Conservation (phyloP, 2,329 filamentous ascomycete genomes). For the Blastomyces parvus region DNA sequence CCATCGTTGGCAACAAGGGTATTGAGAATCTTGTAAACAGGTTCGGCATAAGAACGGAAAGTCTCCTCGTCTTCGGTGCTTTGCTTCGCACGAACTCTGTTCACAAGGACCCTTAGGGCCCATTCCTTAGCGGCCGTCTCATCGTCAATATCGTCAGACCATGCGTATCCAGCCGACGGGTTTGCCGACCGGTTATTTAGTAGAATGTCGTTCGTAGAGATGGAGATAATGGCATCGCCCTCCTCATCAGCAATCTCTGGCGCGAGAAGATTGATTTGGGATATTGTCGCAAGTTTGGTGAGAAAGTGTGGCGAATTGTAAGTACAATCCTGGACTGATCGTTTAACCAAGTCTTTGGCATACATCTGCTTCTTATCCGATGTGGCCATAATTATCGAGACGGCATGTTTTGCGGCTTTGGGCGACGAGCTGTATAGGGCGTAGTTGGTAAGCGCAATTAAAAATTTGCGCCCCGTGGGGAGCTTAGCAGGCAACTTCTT, state of each 20-base stretch:
- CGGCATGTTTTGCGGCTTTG: conserved; percentile 82
- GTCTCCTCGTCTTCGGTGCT: conserved; percentile 35
- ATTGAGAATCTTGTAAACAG: conserved; percentile 70
- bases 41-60: conserved; percentile 47
- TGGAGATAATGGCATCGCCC: conserved; percentile 66
- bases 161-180: conserved; percentile 49
- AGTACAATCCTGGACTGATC: conserved; percentile 62
- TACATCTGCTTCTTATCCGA: conserved; percentile 72
- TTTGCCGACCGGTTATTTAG: conserved; percentile 51
- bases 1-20: conserved; percentile 66
- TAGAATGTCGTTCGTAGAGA: conserved; percentile 66
- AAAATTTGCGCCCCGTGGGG: conserved; percentile 68
- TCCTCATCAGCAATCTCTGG: conserved; percentile 63
- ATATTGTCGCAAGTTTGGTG: conserved; percentile 42
- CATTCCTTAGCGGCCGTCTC: conserved; percentile 76
- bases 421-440: conserved; percentile 72
- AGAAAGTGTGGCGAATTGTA: conserved; percentile 68
- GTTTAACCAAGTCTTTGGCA: conserved; percentile 70
- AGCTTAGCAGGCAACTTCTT: conserved; percentile 77
- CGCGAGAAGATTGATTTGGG: conserved; percentile 65
- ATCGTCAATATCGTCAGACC: conserved; percentile 65
- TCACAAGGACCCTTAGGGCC: conserved; percentile 77
- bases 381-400: conserved; percentile 76
- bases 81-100: conserved; percentile 62
- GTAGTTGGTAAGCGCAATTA: conserved; percentile 71